Base-by-base conservation (phyloP, 495 filamentous ascomycete species). In the Pyronema omphalodes region DNA sequence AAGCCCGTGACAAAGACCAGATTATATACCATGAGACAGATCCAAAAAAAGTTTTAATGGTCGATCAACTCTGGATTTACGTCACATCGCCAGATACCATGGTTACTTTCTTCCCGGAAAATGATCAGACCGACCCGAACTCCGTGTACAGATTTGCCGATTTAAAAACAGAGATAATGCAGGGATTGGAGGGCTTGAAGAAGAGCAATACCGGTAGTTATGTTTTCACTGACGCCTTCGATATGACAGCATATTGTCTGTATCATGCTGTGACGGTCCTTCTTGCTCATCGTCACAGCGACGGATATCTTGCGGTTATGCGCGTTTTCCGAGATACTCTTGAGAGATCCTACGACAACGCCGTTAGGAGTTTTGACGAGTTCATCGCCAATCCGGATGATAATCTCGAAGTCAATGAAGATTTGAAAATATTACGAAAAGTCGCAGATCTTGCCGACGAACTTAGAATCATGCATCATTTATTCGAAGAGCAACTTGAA, bases 11-110 rank as follows among this genome's bases (percentile, higher is more conserved):
- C 56, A 68, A 73, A 46, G 80, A 83, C 58, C 81, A 85, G 63
- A 80, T 85, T 4, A 79, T 85, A 2, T 83, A 77, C 57, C n/a
- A n/a, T n/a, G n/a, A n/a, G n/a, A n/a, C n/a, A n/a, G 75, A 72
- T 56, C 66, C 69, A 55, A 65, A 64, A 14, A 84, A 83, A 57
- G 75, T 85, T 8, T 79, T 83, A 60, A 85, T 84, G 80, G 81
- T 85, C 4, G 81, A 84, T 59, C 80, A 84, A 60, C 67, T 84
- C 6, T 85, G 80, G 80, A 74, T 84, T 66, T 84, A 78, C 78
- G 70, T 83, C 17, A 60, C 83, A 7, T 33, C 44, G 8, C 45
- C 58, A 66, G 65, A 79, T 52, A 66, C 82, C 29, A 76, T 84
- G 47, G 71, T 84, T 33, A 83, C 81, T 1, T 71, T 74, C 40